Evolutionary conservation across 2,329 filamentous ascomycete genomes (phyloP).

Genomic region (Pseudocercospora fuligena): DNA sequence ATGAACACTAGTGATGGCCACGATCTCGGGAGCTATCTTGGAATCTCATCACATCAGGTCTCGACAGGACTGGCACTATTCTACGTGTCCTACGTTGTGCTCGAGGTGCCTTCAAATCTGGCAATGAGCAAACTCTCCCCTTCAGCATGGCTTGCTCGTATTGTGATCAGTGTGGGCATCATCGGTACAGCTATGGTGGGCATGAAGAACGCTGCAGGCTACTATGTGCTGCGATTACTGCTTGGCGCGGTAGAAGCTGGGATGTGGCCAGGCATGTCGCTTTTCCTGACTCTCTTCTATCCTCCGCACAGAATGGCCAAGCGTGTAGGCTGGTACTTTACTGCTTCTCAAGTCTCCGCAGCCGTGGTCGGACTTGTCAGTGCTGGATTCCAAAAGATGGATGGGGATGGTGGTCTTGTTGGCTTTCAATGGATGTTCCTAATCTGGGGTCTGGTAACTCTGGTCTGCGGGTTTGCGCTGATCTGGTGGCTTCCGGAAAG

Average conservation of each 20-base stretch:
- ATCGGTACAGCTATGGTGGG: constrained; percentile 84
- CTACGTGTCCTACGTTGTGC: constrained; percentile 89
- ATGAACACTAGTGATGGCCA: constrained; percentile 78
- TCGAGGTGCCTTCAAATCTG: constrained; percentile 86
- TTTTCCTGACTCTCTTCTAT: constrained; percentile 90
- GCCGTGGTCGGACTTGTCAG: constrained; percentile 88
- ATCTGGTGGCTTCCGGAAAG: constrained; percentile 92
- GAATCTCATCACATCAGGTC: constrained; percentile 74
- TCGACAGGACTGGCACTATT: constrained; percentile 86
- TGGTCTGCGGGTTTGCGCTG: constrained; percentile 72
- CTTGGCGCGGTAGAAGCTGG: constrained; percentile 87
- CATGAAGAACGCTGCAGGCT: constrained; percentile 80
- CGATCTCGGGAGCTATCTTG: constrained; percentile 73
- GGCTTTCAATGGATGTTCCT: constrained; percentile 95
- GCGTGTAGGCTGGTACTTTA: constrained; percentile 88
- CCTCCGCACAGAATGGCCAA: constrained; percentile 85
- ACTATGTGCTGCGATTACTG: constrained; percentile 83
- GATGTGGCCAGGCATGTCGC: constrained; percentile 95
- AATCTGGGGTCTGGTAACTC: constrained; percentile 76
- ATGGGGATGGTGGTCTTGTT: constrained; percentile 73
- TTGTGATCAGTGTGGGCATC: constrained; percentile 83
- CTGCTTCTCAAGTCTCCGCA: constrained; percentile 84
- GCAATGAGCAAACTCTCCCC: constrained; percentile 85
- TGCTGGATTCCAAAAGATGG: constrained; percentile 90
- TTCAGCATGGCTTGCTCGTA: constrained; percentile 88